Percentiles rank a stretch among this genome's conserved stretches.
Evolutionary conservation across 2,329 filamentous ascomycete genomes (phyloP).

Genomic region (Falciphora oryzae): DNA sequence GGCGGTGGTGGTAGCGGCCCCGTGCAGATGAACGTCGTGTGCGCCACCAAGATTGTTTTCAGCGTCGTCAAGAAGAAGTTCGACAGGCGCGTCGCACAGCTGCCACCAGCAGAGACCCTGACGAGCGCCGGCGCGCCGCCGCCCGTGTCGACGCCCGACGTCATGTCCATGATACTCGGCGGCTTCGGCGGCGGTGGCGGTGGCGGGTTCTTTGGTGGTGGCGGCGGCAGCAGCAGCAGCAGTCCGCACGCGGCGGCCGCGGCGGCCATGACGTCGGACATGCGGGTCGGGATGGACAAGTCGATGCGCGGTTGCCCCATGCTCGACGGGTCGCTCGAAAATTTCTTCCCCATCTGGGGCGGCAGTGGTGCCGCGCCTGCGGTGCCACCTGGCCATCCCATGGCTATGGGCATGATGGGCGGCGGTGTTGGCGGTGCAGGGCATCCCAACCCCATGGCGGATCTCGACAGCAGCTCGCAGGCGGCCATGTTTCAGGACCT

Average conservation of each 20-base stretch:
- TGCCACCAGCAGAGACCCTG: constrained; percentile 18
- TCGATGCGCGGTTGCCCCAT: constrained; percentile 38
- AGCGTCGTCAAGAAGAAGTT: constrained; percentile 41
- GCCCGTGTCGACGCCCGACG: neutral
- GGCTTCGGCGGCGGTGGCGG: constrained; percentile 10
- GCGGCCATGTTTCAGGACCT: constrained; percentile 33
- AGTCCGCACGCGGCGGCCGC: neutral
- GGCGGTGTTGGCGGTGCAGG: constrained; percentile 6
- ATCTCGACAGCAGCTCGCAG: neutral
- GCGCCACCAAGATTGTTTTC: constrained; percentile 41
- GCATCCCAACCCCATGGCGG: neutral
- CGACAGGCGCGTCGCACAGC: constrained; percentile 30
- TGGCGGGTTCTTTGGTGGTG: neutral
- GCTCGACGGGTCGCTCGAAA: constrained; percentile 44
- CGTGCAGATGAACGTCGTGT: constrained; percentile 32
- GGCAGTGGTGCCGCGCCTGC: constrained; percentile 23
- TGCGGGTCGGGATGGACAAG: constrained; percentile 13
- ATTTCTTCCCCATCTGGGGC: constrained; percentile 40
- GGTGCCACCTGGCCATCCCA: constrained; percentile 1
- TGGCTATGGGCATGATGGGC: constrained; percentile 5
- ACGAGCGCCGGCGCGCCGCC: neutral
- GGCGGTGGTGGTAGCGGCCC: constrained; percentile 13
- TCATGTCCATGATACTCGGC: neutral
- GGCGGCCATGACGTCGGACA: constrained; percentile 5
- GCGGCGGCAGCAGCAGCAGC: neutral